A percentile compares a stretch with the other conserved stretches of the same genome.
Conservation (phyloP, 768 basidiomycete species). For the Flagelloscypha sp. region DNA sequence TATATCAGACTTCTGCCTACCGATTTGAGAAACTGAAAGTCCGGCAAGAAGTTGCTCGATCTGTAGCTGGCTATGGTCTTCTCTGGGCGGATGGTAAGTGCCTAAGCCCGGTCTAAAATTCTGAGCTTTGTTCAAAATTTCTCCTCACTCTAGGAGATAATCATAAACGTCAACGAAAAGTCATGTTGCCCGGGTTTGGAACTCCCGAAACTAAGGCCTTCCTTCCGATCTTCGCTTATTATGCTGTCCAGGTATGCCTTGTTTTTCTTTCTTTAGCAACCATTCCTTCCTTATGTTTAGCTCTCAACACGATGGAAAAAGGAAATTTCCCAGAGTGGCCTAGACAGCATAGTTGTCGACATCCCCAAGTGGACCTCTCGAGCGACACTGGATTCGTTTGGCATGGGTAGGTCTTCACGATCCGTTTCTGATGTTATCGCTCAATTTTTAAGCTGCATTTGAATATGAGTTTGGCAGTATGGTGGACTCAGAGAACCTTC, state of each 20-base stretch:
- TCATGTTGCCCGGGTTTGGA: constrained; percentile 51
- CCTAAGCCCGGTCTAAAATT: neutral
- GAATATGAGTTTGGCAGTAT: constrained; percentile 38
- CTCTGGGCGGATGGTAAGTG: constrained; percentile 32
- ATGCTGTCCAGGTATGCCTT: constrained; percentile 16
- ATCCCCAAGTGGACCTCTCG: constrained; percentile 27
- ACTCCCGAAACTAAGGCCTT: constrained; percentile 42
- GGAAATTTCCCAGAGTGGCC: neutral
- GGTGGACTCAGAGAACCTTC: constrained; percentile 27
- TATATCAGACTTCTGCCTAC: constrained; percentile 36
- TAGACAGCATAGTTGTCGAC: too few relatives aligned
- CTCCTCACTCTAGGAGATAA: constrained; percentile 16
- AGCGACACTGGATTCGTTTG: constrained; percentile 43
- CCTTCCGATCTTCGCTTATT: constrained; percentile 38
- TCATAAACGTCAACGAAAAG: constrained; percentile 46
- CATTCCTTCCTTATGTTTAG: neutral
- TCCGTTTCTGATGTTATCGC: neutral
- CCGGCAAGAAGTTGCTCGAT: constrained; percentile 18
- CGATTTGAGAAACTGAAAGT: constrained; percentile 35
- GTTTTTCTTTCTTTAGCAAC: too few relatives aligned
- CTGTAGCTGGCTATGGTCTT: constrained; percentile 26
- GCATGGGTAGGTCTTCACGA: constrained; percentile 26
- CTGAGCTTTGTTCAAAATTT: neutral
- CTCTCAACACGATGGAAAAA: neutral
- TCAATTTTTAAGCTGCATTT: constrained; percentile 35